These are phyloP conservation scores for Centaurea solstitialis DNA, from an alignment of 129 eudicot genomes.

Conservation along the genomic window DNA sequence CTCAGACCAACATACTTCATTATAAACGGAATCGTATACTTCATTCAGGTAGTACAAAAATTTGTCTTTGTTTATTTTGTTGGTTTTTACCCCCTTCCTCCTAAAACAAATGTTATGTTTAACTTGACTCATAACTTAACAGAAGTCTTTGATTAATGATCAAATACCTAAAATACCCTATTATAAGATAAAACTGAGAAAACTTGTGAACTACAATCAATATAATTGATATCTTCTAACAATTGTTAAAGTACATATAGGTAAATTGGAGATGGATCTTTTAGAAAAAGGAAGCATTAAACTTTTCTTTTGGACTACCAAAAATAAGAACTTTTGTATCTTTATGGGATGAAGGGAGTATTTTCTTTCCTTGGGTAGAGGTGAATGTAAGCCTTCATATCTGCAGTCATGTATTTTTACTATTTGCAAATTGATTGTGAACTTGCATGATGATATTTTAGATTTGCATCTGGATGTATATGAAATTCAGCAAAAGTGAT, in stretches of 20 bases:
- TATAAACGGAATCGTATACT: slow-evolving; percentile 50
- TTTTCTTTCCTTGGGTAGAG: not conserved
- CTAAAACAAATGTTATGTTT: not conserved
- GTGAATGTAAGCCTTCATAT: not conserved
- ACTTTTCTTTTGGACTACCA: not conserved
- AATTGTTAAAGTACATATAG: not conserved
- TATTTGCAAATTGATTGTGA: slow-evolving; percentile 13
- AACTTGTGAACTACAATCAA: not conserved
- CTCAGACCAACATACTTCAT: slow-evolving; percentile 58
- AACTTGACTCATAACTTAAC: not conserved
- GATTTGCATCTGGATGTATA: slow-evolving; percentile 65
- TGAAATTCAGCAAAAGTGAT: slow-evolving; percentile 37
- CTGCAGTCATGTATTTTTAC: not conserved
- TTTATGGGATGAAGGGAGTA: not conserved
- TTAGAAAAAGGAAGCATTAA: not conserved
- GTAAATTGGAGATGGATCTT: not conserved
- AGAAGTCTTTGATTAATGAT: slow-evolving; percentile 1
- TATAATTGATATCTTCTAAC: not conserved
- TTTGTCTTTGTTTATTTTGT: not conserved
- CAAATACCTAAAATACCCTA: not conserved
- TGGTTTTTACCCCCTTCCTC: not conserved
- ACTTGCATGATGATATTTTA: slow-evolving; percentile 10
- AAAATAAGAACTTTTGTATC: not conserved
- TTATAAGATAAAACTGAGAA: not conserved
- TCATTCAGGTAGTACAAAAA: slow-evolving; percentile 50